A percentile compares a stretch with the other conserved stretches of the same genome.
Evolutionary conservation across 495 filamentous ascomycete species (phyloP).

Genomic region (Penicillium herquei): DNA sequence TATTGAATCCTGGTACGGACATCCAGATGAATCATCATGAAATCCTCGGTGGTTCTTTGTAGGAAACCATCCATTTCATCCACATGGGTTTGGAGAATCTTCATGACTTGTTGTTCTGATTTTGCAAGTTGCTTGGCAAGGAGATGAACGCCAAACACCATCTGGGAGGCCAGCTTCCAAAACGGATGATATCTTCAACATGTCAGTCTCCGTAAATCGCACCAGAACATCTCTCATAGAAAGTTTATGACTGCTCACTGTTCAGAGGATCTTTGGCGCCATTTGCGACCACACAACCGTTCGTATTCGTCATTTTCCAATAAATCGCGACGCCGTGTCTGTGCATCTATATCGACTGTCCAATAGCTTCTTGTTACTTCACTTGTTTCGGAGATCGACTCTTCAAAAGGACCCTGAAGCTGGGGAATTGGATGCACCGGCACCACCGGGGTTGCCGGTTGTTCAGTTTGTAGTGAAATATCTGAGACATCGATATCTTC

Average conservation of each 20-base stretch:
- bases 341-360: conserved; percentile 60
- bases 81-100: conserved; percentile 87
- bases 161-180: conserved; percentile 87
- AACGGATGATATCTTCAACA: conserved; percentile 68
- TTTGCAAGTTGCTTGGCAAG: conserved; percentile 83
- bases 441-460: conserved; percentile 20
- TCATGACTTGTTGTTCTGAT: conserved; percentile 80
- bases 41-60: conserved; percentile 79
- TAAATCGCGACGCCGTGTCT: conserved; percentile 63
- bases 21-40: conserved; percentile 75
- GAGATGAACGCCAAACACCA: conserved; percentile 89
- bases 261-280: conserved; percentile 67
- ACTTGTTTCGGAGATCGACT: conserved; percentile 75
- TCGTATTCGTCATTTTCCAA: conserved; percentile 64
- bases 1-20: conserved; percentile 71
- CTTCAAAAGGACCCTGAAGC: conserved; percentile 91
- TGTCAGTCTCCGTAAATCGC: no score
- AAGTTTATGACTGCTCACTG: conserved; percentile 36
- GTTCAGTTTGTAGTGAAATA: neutral
- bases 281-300: conserved; percentile 65
- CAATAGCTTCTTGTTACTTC: conserved; percentile 47
- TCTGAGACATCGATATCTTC: neutral
- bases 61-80: conserved; percentile 91
- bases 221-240: no score
- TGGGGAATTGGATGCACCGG: conserved; percentile 76